Evolutionary conservation across 495 filamentous ascomycete species (phyloP), one percentile per base, ranked within the genome.

Genomic region (Sabuloglossum arenarium): DNA sequence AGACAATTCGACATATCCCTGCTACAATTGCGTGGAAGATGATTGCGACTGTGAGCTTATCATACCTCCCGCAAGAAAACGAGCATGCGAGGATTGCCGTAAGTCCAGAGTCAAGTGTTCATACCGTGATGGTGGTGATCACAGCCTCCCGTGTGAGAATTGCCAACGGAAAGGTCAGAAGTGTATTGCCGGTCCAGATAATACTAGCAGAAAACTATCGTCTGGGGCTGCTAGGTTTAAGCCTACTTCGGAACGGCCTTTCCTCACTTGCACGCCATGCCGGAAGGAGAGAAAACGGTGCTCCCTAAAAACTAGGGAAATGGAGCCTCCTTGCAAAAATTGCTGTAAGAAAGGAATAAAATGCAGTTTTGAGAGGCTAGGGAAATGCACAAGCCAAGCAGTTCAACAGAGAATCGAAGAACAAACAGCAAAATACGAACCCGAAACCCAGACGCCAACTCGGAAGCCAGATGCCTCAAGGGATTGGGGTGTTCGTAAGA

Each of bases 31-130:
- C 54, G 30, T 23, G 10, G 59, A 58, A n/a, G 59, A 61, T 31
- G 57, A 59, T 19, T 34, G 49, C 19, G 64, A 64, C 3, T 66
- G 64, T 50, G 59, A 64, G 9, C 54, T 66, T 0, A 50, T 64
- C 28, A 59, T 31, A 6, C 53, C 61, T 23, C 61, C 61, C 3
- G 42, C n/a, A 1, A 21, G 30, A 30, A 66, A 66, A 49, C 60
- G 54, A 19, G 56, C 55, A 4, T 66, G 64, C 50, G 61, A 64
- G 52, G n/a, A 43, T 11, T 64, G 62, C 46, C 58, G 57, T 23
- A 55, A 55, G n/a, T 24, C 47, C 5, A 52, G 58, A 29, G 32
- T 21, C 0, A 55, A 23, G n/a, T 66, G 64, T 32, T 66, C 64
- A 0, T 66, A 63, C 57, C 59, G 24, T 8, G 52, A 55, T 19